Conservation (phyloP, 108 stramenopile genomes). For the Discostella stelligeroides region DNA sequence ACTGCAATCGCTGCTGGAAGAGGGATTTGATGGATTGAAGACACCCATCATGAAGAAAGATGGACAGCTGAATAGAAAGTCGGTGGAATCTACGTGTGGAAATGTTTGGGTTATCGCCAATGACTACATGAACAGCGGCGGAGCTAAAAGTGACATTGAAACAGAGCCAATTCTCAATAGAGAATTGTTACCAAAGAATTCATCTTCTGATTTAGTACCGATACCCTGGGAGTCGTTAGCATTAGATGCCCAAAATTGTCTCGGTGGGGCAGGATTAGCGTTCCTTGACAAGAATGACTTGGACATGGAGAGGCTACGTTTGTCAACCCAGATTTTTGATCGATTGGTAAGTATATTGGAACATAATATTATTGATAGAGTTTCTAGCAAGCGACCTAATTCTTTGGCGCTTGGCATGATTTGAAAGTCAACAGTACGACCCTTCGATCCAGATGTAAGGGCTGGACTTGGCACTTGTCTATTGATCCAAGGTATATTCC, state of each 20-base stretch:
- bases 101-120: conserved; percentile 9
- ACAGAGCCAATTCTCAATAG: neutral
- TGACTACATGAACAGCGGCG: neutral
- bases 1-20: conserved; percentile 3
- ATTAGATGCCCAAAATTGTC: conserved; percentile 14
- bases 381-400: neutral
- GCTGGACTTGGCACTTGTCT: conserved; percentile 42
- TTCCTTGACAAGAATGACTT: conserved; percentile 2
- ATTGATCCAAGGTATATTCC: conserved; percentile 35
- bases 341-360: conserved; percentile 20
- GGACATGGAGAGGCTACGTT: conserved; percentile 14
- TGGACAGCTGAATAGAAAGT: neutral
- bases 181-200: neutral
- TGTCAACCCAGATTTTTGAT: conserved; percentile 25
- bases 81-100: conserved; percentile 8
- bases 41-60: neutral
- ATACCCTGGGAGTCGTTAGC: neutral
- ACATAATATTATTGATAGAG: neutral
- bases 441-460: conserved; percentile 20
- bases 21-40: conserved; percentile 12
- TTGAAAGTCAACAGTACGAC: conserved; percentile 14
- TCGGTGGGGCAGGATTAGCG: conserved; percentile 23
- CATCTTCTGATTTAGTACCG: neutral
- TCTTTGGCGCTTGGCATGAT: neutral
- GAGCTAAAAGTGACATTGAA: neutral